Evolutionary conservation across 2,329 filamentous ascomycete genomes (phyloP).

Genomic region (Phoma sp.): DNA sequence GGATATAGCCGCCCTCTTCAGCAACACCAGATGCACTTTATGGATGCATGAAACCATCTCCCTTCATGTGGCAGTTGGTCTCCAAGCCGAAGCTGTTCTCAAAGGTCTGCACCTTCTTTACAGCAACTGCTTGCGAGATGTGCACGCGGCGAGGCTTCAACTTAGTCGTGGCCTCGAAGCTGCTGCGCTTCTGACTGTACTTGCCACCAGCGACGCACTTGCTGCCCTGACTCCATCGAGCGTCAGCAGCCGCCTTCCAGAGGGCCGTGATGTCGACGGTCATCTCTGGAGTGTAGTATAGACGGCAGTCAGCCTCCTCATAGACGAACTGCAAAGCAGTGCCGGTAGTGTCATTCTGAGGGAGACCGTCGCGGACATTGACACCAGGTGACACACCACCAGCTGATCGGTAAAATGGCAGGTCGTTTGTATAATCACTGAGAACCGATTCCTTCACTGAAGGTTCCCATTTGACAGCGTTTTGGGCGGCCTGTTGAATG

Average conservation of each 20-base stretch:
- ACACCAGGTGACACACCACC: slow-evolving; percentile 26
- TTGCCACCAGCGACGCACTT: slow-evolving; percentile 40
- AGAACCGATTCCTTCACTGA: slow-evolving; percentile 39
- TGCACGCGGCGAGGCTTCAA: slow-evolving; percentile 30
- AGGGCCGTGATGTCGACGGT: slow-evolving; percentile 47
- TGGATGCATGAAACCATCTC: slow-evolving; percentile 47
- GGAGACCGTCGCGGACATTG: slow-evolving; percentile 48
- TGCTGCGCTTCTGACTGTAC: slow-evolving; percentile 32
- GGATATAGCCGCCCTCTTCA: slow-evolving; percentile 1
- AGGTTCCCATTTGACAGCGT: slow-evolving; percentile 30
- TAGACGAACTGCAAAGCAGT: slow-evolving; percentile 50
- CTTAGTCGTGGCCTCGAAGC: slow-evolving; percentile 31
- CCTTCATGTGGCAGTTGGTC: slow-evolving; percentile 37
- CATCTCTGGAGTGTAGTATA: slow-evolving; percentile 53
- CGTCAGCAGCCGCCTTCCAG: slow-evolving; percentile 51
- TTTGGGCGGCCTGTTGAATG: slow-evolving; percentile 38
- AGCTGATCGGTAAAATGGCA: slow-evolving; percentile 34
- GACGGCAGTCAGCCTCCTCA: slow-evolving; percentile 50
- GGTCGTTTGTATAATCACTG: slow-evolving; percentile 34
- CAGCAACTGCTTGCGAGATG: slow-evolving; percentile 23
- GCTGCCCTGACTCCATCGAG: slow-evolving; percentile 40
- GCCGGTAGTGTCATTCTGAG: slow-evolving; percentile 39
- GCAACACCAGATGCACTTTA: slow-evolving; percentile 21
- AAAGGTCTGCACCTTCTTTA: slow-evolving; percentile 34
- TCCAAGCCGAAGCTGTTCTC: slow-evolving; percentile 38